These are phyloP conservation scores for Millerozyma acaciae DNA, from an alignment of 805 yeast species.

Conservation along the genomic window DNA sequence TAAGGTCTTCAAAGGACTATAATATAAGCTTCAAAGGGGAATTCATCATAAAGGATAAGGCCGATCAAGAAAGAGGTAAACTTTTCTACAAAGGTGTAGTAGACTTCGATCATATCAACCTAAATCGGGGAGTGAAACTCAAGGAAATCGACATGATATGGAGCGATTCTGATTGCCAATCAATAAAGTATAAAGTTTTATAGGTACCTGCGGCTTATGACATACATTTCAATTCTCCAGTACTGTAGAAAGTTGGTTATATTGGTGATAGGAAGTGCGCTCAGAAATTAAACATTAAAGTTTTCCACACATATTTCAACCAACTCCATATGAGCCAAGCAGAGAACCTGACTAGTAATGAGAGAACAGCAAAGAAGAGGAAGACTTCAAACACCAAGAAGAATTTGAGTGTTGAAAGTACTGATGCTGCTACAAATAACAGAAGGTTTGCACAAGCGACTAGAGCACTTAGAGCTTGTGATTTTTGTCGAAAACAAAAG, in stretches of 20 bases:
- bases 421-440: not conserved
- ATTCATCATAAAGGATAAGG: conserved; percentile 17
- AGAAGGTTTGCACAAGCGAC: conserved; percentile 3
- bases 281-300: too few relatives aligned
- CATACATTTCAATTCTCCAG: too few relatives aligned
- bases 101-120: conserved; percentile 28
- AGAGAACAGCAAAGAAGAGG: too few relatives aligned
- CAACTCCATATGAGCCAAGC: not conserved
- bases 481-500: conserved; percentile 51
- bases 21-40: conserved; percentile 22
- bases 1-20: conserved; percentile 16
- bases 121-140: conserved; percentile 30
- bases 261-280: too few relatives aligned
- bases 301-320: too few relatives aligned
- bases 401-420: too few relatives aligned
- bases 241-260: too few relatives aligned
- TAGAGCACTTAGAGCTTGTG: conserved; percentile 53
- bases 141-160: conserved; percentile 15
- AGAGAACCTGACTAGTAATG: not conserved
- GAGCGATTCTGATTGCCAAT: conserved; percentile 5
- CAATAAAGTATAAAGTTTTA: conserved; percentile 9
- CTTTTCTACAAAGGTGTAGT: conserved; percentile 24
- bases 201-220: too few relatives aligned
- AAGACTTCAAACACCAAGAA: too few relatives aligned
- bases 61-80: conserved; percentile 13